These are phyloP conservation scores for Psilocybe azurescens DNA, from an alignment of 768 basidiomycete genomes.

Conservation along the genomic window DNA sequence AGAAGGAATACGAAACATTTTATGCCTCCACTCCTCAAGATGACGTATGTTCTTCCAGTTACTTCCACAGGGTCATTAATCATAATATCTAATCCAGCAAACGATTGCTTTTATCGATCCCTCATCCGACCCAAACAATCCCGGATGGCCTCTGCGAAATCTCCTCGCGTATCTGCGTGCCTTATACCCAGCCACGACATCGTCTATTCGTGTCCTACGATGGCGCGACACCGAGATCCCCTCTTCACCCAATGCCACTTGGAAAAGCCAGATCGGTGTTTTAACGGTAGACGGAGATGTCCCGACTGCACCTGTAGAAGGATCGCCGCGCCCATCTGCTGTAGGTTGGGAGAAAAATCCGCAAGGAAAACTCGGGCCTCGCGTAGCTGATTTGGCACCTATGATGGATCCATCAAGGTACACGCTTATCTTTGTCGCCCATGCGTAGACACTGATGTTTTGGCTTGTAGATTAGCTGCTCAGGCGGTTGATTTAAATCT, in stretches of 20 bases:
- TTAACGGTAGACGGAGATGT: slow-evolving; percentile 39
- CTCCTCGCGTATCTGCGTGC: slow-evolving; percentile 81
- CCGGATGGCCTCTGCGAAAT: slow-evolving; percentile 95
- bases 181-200: slow-evolving; percentile 54
- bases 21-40: slow-evolving; percentile 45
- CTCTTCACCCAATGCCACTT: slow-evolving; percentile 34
- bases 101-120: slow-evolving; percentile 83
- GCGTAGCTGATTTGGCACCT: slow-evolving; percentile 88
- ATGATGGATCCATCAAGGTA: slow-evolving; percentile 95
- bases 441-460: background rate
- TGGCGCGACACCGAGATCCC: slow-evolving; percentile 74
- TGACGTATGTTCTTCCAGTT: slow-evolving; percentile 36
- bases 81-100: slow-evolving; percentile 23
- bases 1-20: slow-evolving; percentile 62
- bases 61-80: background rate
- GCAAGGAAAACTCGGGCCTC: slow-evolving; percentile 85
- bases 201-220: slow-evolving; percentile 68
- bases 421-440: background rate
- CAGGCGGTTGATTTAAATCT: slow-evolving; percentile 98
- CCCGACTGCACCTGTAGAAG: slow-evolving; percentile 14
- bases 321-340: slow-evolving; percentile 53
- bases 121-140: slow-evolving; percentile 73
- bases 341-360: slow-evolving; percentile 97
- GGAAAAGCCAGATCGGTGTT: slow-evolving; percentile 70
- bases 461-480: slow-evolving; percentile 73